Evolutionary conservation across 2,329 filamentous ascomycete species (phyloP).

Genomic region (Clathrospora elynae): DNA sequence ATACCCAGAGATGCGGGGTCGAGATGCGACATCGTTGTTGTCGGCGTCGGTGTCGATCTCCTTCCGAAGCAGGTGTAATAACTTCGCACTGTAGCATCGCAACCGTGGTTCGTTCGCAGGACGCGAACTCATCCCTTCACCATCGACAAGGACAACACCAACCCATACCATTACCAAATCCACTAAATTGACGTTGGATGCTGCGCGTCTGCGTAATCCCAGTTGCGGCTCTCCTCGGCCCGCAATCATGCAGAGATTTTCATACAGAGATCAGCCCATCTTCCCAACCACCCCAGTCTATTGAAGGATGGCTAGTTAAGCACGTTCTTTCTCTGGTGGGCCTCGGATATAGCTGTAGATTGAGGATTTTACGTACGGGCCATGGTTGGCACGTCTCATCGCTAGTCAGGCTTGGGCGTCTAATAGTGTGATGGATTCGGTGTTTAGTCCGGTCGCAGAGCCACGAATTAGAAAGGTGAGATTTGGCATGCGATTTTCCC

Average conservation of each 20-base stretch:
- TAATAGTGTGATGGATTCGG: conserved; percentile 22
- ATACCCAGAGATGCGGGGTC: conserved; percentile 15
- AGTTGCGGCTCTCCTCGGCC: conserved; percentile 26
- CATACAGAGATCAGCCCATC: conserved; percentile 21
- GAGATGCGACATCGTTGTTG: conserved; percentile 4
- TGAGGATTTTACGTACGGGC: conserved; percentile 16
- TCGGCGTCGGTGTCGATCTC: conserved; percentile 5
- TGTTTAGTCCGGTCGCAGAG: conserved; percentile 18
- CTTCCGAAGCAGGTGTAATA: too few species aligned
- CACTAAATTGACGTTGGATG: conserved; percentile 10
- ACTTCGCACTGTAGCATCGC: conserved; percentile 8
- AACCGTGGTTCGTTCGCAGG: conserved; percentile 12
- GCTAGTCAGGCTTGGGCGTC: conserved; percentile 15
- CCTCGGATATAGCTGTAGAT: conserved; percentile 20
- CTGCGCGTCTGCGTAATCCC: conserved; percentile 8
- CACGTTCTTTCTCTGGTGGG: conserved; percentile 20
- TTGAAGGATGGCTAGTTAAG: conserved; percentile 19
- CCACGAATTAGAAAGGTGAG: conserved; percentile 5
- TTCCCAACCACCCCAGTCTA: conserved; percentile 18
- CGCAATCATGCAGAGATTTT: conserved; percentile 34
- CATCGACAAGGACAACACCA: conserved; percentile 5
- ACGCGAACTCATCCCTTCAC: conserved; percentile 15
- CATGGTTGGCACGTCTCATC: conserved; percentile 23
- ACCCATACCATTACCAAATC: conserved; percentile 5
- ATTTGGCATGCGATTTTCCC: conserved; percentile 18